Base-by-base conservation (phyloP, 441 rosid species). In the Hura crepitans region DNA sequence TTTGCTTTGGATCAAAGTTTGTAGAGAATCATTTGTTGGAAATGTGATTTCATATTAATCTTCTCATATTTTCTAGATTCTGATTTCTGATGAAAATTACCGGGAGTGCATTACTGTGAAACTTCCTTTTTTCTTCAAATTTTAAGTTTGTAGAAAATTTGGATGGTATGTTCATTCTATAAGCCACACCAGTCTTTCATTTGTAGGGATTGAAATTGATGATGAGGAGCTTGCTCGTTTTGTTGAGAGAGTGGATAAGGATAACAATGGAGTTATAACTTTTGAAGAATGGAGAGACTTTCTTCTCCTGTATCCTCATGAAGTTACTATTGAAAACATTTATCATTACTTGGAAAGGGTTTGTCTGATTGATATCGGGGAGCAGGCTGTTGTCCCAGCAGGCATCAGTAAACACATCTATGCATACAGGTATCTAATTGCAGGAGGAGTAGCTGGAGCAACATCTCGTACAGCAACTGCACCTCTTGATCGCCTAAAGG, bases 281-380 rank as follows among this genome's bases (percentile, higher is more conserved):
- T 94, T 94, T 63, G 97, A 94, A 69, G 99, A 94, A 81, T 94
- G 99, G 99, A 87, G 99, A 71, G 99, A 94, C 80, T 95, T 95
- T 75, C 97, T 95, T 68, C 83, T 92, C 64, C 84, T 95, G 4
- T 95, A 88, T 65, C 98, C 96, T 30, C 97, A 90, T 53, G 99
- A 92, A 77, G 98, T 95, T 60, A 92, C 95, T 28, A 83, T 92
- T 37, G 97, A 87, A 66, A 92, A 92, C 75, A 95, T 92, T 31
- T 95, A 90, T 73, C 98, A 84, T 72, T 88, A 92, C 73, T 86
- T 88, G 88, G 99, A 91, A 82, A 88, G 97, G 72, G 89, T 89
- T 73, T 90, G 90, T 66, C 88, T 87, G 62, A 90, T 89, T 61
- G 97, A 95, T 77, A 89, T 95, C 68, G 98, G 98, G 30, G 99